phyloP scores from a whole-genome alignment of 352 stramenopile species.

The Bremia lactucae region DNA sequence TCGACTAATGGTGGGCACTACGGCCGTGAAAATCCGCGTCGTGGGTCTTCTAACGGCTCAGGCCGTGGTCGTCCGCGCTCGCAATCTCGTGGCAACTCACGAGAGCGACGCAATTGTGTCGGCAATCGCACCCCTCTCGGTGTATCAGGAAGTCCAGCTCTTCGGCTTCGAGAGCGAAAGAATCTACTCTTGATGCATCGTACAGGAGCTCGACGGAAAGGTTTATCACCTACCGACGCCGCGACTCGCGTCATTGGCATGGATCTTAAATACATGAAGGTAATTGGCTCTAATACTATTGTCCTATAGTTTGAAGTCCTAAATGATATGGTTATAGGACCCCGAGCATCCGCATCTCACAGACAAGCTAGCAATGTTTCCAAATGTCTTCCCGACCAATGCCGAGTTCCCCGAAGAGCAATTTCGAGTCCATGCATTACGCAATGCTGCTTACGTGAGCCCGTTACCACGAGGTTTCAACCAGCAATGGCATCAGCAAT shows the following conservation, averaged over 20 bases:
- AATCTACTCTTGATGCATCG: slow-evolving; percentile 74
- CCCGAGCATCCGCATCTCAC: slow-evolving; percentile 50
- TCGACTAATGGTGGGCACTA: slow-evolving; percentile 1
- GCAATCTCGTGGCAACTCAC: slow-evolving; percentile 18
- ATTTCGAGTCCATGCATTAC: slow-evolving; percentile 63
- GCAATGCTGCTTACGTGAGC: slow-evolving; percentile 68
- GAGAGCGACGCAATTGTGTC: slow-evolving; percentile 14
- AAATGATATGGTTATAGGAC: slow-evolving; percentile 29
- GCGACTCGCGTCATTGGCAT: slow-evolving; percentile 53
- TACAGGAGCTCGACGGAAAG: slow-evolving; percentile 32
- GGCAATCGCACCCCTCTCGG: slow-evolving; percentile 33
- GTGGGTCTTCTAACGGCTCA: slow-evolving; percentile 10
- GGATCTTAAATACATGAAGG: slow-evolving; percentile 67
- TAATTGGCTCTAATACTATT: slow-evolving; percentile 5
- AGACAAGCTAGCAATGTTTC: slow-evolving; percentile 52
- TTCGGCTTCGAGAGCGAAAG: slow-evolving; percentile 53
- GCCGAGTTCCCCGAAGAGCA: slow-evolving; percentile 71
- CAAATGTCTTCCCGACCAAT: slow-evolving; percentile 68
- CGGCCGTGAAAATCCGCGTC: slow-evolving; percentile 13
- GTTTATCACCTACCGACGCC: slow-evolving; percentile 35
- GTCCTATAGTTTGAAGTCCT: not conserved
- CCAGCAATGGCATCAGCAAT: slow-evolving; percentile 75
- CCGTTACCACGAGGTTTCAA: slow-evolving; percentile 64
- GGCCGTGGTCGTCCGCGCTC: slow-evolving; percentile 24
- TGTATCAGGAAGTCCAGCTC: slow-evolving; percentile 32